A percentile compares a stretch with the other conserved stretches of the same genome.
Conservation (phyloP, 2,329 filamentous ascomycete species). For the Cordyceps javanica region DNA sequence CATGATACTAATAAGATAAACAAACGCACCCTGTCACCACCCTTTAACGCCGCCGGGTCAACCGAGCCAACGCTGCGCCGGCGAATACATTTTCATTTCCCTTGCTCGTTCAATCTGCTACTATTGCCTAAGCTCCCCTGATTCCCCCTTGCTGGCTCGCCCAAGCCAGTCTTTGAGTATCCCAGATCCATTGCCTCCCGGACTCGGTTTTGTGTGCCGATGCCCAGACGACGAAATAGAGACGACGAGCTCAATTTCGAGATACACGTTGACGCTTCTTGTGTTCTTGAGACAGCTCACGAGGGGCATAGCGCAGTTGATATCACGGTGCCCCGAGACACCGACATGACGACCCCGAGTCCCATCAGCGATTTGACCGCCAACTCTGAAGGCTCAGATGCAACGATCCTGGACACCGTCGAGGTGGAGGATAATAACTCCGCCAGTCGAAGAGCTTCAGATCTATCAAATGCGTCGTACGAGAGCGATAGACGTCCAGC, state of each 20-base stretch:
- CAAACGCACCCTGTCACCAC: slow-evolving; percentile 9
- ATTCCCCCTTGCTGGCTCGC: neutral
- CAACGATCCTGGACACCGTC: neutral
- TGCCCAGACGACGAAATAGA: slow-evolving; percentile 24
- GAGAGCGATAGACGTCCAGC: slow-evolving; percentile 4
- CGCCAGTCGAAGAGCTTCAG: neutral
- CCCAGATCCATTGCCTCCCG: neutral
- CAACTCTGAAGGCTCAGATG: slow-evolving; percentile 15
- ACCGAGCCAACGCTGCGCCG: neutral
- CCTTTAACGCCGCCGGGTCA: slow-evolving; percentile 7
- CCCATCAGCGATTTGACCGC: slow-evolving; percentile 10
- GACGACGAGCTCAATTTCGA: slow-evolving; percentile 37
- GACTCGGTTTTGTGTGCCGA: slow-evolving; percentile 8
- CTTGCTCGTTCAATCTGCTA: neutral
- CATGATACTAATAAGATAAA: slow-evolving; percentile 11
- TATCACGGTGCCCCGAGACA: slow-evolving; percentile 12
- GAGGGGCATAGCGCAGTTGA: slow-evolving; percentile 21
- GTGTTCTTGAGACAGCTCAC: slow-evolving; percentile 35
- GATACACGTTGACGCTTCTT: slow-evolving; percentile 43
- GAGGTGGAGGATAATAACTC: neutral
- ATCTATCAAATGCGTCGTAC: slow-evolving; percentile 1
- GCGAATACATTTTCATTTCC: neutral
- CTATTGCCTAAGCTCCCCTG: neutral
- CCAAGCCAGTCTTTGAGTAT: neutral
- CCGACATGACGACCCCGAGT: neutral